These are phyloP conservation scores for Boeremia exigua DNA, from an alignment of 2,329 filamentous ascomycete species.

Conservation along the genomic window DNA sequence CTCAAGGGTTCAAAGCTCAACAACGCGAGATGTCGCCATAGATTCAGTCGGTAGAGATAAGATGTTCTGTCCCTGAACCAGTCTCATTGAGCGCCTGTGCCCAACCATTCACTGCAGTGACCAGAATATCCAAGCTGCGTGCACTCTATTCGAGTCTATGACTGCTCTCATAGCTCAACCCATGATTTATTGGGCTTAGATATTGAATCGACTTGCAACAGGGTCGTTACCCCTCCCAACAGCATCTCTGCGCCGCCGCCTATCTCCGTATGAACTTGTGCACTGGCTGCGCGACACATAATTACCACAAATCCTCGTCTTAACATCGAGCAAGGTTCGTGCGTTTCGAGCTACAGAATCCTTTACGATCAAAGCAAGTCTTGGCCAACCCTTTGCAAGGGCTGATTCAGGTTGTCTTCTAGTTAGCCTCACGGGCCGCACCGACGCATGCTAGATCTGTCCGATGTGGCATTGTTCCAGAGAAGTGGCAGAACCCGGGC, in stretches of 20 bases:
- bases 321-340: background rate
- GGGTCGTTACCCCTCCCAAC: background rate
- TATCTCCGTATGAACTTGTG: background rate
- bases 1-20: background rate
- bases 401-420: background rate
- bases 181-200: background rate
- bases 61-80: background rate
- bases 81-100: background rate
- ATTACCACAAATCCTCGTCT: background rate
- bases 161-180: background rate
- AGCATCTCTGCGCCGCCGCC: background rate
- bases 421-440: background rate
- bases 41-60: background rate
- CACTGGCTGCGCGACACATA: background rate
- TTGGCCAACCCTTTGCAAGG: background rate
- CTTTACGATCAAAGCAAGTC: background rate
- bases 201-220: background rate
- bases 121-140: background rate
- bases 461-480: background rate
- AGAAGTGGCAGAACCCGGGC: background rate
- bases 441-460: background rate
- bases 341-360: background rate
- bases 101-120: background rate
- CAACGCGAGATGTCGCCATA: background rate
- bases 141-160: background rate